Percentiles rank a stretch among this genome's conserved stretches.
Evolutionary conservation across 2,329 filamentous ascomycete genomes (phyloP).

Genomic region (Dactylellina drechsleri): DNA sequence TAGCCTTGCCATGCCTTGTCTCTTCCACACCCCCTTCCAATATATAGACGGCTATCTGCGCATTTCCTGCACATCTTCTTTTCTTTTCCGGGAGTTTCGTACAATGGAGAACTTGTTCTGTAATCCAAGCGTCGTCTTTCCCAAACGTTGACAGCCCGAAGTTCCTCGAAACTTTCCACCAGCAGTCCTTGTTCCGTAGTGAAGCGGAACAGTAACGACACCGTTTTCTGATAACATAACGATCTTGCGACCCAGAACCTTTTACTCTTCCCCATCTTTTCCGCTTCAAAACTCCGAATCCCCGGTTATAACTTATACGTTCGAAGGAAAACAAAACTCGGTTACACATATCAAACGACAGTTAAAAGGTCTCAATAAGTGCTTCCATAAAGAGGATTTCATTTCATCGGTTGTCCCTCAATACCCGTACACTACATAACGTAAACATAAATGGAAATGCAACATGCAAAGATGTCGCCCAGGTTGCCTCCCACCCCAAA

Average conservation of each 20-base stretch:
- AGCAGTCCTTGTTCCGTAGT: constrained; percentile 38
- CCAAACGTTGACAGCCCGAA: constrained; percentile 42
- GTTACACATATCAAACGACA: neutral
- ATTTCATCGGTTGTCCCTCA: too few species aligned
- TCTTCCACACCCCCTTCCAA: constrained; percentile 39
- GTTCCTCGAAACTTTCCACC: constrained; percentile 48
- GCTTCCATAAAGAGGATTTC: neutral
- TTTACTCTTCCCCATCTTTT: constrained; percentile 18
- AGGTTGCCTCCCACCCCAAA: constrained; percentile 78
- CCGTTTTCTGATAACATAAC: constrained; percentile 37
- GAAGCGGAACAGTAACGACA: constrained; percentile 38
- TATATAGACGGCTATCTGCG: constrained; percentile 55
- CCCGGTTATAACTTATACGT: constrained; percentile 14
- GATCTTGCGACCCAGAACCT: constrained; percentile 37
- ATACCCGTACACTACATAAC: neutral
- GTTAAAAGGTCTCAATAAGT: neutral
- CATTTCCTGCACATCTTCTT: constrained; percentile 34
- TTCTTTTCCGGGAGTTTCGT: constrained; percentile 44
- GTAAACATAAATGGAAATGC: constrained; percentile 22
- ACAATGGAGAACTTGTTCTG: constrained; percentile 42
- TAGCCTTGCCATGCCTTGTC: constrained; percentile 22
- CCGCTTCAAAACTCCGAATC: constrained; percentile 19
- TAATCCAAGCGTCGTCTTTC: constrained; percentile 34
- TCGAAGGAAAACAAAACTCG: neutral
- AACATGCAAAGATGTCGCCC: constrained; percentile 59